Evolutionary conservation across 306 rosid genomes (phyloP).

Genomic region (Corylus avellana): DNA sequence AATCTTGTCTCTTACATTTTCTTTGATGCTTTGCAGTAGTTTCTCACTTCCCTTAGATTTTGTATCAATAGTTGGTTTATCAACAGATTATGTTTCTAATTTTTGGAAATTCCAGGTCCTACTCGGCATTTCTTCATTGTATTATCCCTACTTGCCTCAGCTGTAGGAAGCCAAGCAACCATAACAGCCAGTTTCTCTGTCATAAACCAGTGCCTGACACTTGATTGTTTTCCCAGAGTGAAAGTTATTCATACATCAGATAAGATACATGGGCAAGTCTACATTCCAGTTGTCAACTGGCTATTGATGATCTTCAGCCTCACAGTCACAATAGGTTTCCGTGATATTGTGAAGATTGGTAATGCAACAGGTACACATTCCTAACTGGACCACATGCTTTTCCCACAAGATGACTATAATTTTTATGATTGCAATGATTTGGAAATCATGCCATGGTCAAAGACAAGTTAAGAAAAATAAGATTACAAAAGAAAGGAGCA

Average conservation of each 20-base stretch:
- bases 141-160: constrained; percentile 66
- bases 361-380: constrained; percentile 66
- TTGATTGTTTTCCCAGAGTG: constrained; percentile 89
- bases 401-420: background rate
- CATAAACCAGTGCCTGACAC: constrained; percentile 78
- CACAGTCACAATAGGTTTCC: constrained; percentile 63
- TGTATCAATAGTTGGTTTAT: constrained; percentile 4
- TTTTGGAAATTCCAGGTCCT: constrained; percentile 42
- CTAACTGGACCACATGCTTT: background rate
- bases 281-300: constrained; percentile 93
- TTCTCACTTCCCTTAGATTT: background rate
- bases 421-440: background rate
- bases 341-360: constrained; percentile 68
- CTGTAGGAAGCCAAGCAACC: constrained; percentile 92
- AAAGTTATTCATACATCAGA: constrained; percentile 90
- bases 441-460: too few species aligned
- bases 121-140: constrained; percentile 46
- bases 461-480: too few species aligned
- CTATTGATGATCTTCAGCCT: constrained; percentile 79
- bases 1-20: background rate
- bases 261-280: constrained; percentile 70
- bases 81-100: constrained; percentile 22
- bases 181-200: constrained; percentile 84
- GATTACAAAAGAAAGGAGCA: too few species aligned
- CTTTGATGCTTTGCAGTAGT: background rate